phyloP scores from a whole-genome alignment of 805 yeast species.

The Hanseniaspora meyeri region DNA sequence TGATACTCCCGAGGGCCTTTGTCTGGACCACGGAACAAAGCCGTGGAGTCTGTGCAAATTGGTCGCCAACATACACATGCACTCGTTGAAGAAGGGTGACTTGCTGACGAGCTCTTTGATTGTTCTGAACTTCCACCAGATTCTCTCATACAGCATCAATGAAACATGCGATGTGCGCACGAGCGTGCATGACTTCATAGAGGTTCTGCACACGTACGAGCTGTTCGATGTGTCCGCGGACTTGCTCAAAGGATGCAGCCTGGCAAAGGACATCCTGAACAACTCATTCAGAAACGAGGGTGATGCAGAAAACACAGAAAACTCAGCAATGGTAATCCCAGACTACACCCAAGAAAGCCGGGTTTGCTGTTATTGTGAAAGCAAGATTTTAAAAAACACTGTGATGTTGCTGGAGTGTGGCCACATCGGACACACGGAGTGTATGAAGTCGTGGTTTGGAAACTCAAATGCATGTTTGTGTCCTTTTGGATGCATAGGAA shows the following conservation, averaged over 20 bases:
- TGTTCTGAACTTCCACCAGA: conserved; percentile 24
- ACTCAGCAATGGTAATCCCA: conserved; percentile 27
- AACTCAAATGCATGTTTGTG: conserved; percentile 50
- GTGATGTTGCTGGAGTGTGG: conserved; percentile 61
- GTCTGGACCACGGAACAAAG: background rate
- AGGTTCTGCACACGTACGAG: conserved; percentile 25
- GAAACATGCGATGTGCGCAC: conserved; percentile 20
- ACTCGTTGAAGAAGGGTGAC: conserved; percentile 26
- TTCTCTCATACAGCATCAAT: conserved; percentile 21
- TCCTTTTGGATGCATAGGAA: conserved; percentile 50
- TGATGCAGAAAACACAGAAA: conserved; percentile 23
- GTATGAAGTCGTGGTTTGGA: conserved; percentile 67
- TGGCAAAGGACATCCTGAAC: conserved; percentile 17
- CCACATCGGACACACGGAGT: conserved; percentile 73
- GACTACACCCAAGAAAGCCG: conserved; percentile 49
- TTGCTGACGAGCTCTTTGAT: conserved; percentile 23
- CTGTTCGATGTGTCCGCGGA: conserved; percentile 27
- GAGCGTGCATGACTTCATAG: conserved; percentile 24
- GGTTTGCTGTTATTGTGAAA: conserved; percentile 67
- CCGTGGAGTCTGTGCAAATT: conserved; percentile 26
- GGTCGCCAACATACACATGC: conserved; percentile 23
- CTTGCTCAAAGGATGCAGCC: conserved; percentile 25
- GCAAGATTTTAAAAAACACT: conserved; percentile 60
- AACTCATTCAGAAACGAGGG: conserved; percentile 43
- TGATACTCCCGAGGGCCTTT: conserved; percentile 8